Evolutionary conservation across 2,329 filamentous ascomycete genomes (phyloP), one percentile per base, ranked within the genome.

Genomic region (Paraphoma sp.): DNA sequence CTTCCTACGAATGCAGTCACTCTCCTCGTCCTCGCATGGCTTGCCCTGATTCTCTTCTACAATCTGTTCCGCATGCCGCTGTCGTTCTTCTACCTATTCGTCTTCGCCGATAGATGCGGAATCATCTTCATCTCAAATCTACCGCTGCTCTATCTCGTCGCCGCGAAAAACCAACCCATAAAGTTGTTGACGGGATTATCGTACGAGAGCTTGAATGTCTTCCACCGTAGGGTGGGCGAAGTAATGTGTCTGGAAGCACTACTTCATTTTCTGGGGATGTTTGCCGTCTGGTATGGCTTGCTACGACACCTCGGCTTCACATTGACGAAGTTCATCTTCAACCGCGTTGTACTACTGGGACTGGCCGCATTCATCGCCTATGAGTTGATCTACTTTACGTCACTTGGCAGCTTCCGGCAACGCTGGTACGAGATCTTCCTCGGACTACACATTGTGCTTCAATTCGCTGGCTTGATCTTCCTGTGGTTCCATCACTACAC

Each of bases 81-180:
- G 16, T 75, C 77, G 11, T 62, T 79, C n/a, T 71, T 77, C 45
- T 81, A 82, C 65, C 76, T 85, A 53, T 86, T 88, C 68, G 79
- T 85, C 51, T 82, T 88, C 46, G 83, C 84, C 54, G 86, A 88
- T 65, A 79, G 86, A 30, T 80, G 83, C 38, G 85, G 84, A 5
- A 78, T 83, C 42, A 67, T 87, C 2, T 83, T 84, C 62, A 78
- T 78, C 14, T 77, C 79, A 10, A 84, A 84, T 53, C 71, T 85
- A 1, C 82, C 82, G 3, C 72, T 83, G 40, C 78, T 89, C 3
- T 89, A 90, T 69, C 76, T 89, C 4, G 78, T 90, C 3, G 83
- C 85, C 1, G 87, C 88, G 31, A 90, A 90, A 71, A 89, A 87
- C 56, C 87, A 89, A 59, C 87, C 87, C 0, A 68, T 89, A 33